A percentile compares a stretch with the other conserved stretches of the same genome.
Conservation (phyloP, 768 basidiomycete species). For the Ephemerocybe angulata region DNA sequence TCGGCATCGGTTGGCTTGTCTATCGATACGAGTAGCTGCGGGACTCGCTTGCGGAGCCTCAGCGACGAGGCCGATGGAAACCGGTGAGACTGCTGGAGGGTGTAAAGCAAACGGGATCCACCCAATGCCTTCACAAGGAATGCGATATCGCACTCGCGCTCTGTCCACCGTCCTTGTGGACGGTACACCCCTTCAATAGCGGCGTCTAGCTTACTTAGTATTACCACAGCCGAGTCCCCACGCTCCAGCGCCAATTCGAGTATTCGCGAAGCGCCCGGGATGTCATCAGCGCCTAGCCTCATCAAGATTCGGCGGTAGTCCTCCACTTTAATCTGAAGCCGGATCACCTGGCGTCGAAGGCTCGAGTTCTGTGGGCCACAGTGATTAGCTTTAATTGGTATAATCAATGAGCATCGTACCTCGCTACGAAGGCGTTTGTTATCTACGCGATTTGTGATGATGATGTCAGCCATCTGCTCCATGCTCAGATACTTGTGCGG, state of each 20-base stretch:
- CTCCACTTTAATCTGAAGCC: not conserved
- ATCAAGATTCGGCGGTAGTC: not conserved
- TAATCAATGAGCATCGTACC: not conserved
- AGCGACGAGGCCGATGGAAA: constrained; percentile 20
- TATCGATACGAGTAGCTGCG: constrained; percentile 12
- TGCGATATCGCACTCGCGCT: constrained; percentile 23
- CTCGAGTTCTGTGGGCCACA: not conserved
- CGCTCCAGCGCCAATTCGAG: not conserved
- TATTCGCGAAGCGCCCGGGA: not conserved
- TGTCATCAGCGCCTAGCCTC: not conserved
- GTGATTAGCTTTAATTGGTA: not conserved
- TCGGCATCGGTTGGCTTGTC: constrained; percentile 12
- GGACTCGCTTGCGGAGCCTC: constrained; percentile 6
- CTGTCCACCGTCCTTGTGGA: constrained; percentile 9
- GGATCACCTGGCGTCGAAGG: not conserved
- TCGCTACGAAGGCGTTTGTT: not conserved
- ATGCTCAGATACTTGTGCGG: not conserved
- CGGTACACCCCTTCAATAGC: not conserved
- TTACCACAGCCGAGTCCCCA: not conserved
- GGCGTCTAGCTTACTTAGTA: not conserved
- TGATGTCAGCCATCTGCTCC: not conserved
- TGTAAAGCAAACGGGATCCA: constrained; percentile 22
- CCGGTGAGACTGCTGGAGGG: constrained; percentile 18
- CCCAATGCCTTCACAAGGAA: constrained; percentile 25
- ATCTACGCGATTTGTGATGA: not conserved